phyloP scores from a whole-genome alignment of 2,329 filamentous ascomycete genomes.

The Phaeosphaeriaceae sp. region DNA sequence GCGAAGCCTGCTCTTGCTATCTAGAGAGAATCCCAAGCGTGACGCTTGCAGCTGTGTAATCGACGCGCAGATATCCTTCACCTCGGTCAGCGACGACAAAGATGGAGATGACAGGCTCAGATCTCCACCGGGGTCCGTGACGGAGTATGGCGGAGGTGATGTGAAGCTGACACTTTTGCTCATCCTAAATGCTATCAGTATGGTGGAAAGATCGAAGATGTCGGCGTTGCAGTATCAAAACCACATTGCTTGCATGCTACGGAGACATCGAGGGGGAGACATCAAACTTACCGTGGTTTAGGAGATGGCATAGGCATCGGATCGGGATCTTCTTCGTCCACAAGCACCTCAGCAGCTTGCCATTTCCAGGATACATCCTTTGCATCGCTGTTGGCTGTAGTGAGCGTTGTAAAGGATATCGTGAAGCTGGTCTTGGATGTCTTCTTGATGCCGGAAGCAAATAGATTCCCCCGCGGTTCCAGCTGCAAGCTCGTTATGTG shows the following conservation, averaged over 20 bases:
- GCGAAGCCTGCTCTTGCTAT: slow-evolving; percentile 38
- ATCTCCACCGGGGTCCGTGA: slow-evolving; percentile 24
- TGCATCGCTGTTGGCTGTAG: slow-evolving; percentile 11
- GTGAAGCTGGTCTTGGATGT: slow-evolving; percentile 39
- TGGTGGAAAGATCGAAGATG: background rate
- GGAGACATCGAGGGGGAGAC: no score
- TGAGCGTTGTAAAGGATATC: slow-evolving; percentile 40
- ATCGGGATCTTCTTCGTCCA: slow-evolving; percentile 33
- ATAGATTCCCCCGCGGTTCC: slow-evolving; percentile 37
- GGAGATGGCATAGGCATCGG: slow-evolving; percentile 15
- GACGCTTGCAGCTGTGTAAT: slow-evolving; percentile 36
- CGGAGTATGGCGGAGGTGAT: slow-evolving; percentile 40
- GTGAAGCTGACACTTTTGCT: slow-evolving; percentile 45
- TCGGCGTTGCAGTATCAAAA: no score
- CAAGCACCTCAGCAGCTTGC: slow-evolving; percentile 43
- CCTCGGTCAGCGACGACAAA: slow-evolving; percentile 29
- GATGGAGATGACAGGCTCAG: background rate
- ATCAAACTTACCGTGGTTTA: slow-evolving; percentile 29
- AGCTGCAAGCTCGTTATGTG: slow-evolving; percentile 45
- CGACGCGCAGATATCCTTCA: slow-evolving; percentile 46
- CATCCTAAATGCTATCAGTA: slow-evolving; percentile 25
- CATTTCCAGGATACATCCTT: slow-evolving; percentile 30
- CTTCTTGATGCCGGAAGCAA: slow-evolving; percentile 26
- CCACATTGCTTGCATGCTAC: no score
- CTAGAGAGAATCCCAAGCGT: slow-evolving; percentile 43